Percentiles rank a stretch among this genome's conserved stretches.
Conservation (phyloP, 352 stramenopile species). For the Pythium aphanidermatum region DNA sequence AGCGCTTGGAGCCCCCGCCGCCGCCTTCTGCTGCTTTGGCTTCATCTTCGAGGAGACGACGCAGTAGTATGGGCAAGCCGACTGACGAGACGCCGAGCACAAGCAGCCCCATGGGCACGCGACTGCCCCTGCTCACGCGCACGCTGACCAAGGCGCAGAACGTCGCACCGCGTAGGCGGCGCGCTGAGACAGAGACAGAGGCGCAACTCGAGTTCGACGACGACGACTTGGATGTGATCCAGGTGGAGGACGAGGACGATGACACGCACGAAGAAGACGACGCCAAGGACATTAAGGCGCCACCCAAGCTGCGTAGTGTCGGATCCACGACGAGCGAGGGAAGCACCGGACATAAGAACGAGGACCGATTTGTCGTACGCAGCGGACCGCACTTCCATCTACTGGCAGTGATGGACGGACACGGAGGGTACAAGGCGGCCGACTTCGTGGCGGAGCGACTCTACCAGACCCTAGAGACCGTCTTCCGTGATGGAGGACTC, state of each 20-base stretch:
- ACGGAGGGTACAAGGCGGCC: slow-evolving; percentile 51
- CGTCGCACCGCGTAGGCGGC: slow-evolving; percentile 9
- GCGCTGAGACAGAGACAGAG: not conserved
- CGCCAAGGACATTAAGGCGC: not conserved
- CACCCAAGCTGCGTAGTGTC: slow-evolving; percentile 24
- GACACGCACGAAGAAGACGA: slow-evolving; percentile 2
- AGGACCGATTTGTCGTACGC: slow-evolving; percentile 56
- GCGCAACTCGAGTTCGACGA: slow-evolving; percentile 13
- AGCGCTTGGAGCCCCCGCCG: too few species aligned
- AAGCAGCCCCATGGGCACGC: not conserved
- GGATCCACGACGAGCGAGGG: slow-evolving; percentile 40
- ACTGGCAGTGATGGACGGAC: slow-evolving; percentile 69
- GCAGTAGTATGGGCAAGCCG: slow-evolving; percentile 10
- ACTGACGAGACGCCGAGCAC: not conserved
- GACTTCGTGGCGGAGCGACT: slow-evolving; percentile 52
- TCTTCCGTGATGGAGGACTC: slow-evolving; percentile 21
- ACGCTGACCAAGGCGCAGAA: slow-evolving; percentile 17
- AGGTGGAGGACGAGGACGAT: slow-evolving; percentile 16
- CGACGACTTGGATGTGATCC: too few species aligned
- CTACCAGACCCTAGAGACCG: slow-evolving; percentile 33
- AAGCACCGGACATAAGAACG: slow-evolving; percentile 51
- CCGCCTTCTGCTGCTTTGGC: too few species aligned
- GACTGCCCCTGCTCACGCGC: slow-evolving; percentile 7
- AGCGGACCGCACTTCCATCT: slow-evolving; percentile 50
- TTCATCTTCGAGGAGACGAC: too few species aligned